These are phyloP conservation scores for Ascochyta viciae-villosae DNA, from an alignment of 2,329 filamentous ascomycete species.

Conservation along the genomic window DNA sequence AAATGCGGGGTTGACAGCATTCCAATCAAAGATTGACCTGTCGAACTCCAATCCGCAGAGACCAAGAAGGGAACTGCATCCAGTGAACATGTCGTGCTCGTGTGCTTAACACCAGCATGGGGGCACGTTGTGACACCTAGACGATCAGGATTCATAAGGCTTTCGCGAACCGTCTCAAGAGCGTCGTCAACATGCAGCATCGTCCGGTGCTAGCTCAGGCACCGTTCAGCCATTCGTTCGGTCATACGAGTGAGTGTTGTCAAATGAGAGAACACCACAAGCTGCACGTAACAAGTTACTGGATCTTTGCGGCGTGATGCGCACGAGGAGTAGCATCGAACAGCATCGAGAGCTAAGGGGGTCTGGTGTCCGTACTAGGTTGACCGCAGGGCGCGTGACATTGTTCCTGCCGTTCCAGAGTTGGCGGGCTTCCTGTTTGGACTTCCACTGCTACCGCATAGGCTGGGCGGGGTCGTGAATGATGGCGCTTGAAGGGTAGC, in stretches of 20 bases:
- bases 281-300: slow-evolving; percentile 30
- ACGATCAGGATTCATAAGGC: slow-evolving; percentile 15
- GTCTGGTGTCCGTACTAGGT: slow-evolving; percentile 33
- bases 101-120: slow-evolving; percentile 27
- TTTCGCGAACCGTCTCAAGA: slow-evolving; percentile 16
- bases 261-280: slow-evolving; percentile 25
- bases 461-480: slow-evolving; percentile 30
- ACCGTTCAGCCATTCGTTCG: slow-evolving; percentile 26
- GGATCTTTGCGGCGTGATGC: slow-evolving; percentile 18
- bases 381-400: slow-evolving; percentile 41
- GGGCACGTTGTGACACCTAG: slow-evolving; percentile 26
- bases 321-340: slow-evolving; percentile 9
- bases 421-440: slow-evolving; percentile 25
- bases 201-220: slow-evolving; percentile 36
- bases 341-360: slow-evolving; percentile 25
- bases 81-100: slow-evolving; percentile 31
- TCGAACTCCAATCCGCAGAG: slow-evolving; percentile 23
- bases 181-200: slow-evolving; percentile 19
- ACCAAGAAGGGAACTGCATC: slow-evolving; percentile 20
- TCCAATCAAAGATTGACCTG: slow-evolving; percentile 27
- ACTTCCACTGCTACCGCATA: slow-evolving; percentile 28
- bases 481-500: slow-evolving; percentile 46
- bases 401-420: slow-evolving; percentile 18
- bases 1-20: slow-evolving; percentile 47
- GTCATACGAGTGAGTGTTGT: slow-evolving; percentile 17